phyloP scores from a whole-genome alignment of 129 eudicot species.

The Helianthus annuus region HanXRQr2.0-SUNRISE NC_035446.2:160389371-160389870 shows the following conservation, averaged over 20 bases:
- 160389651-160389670: background rate
- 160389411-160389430: slow-evolving; percentile 70
- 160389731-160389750: slow-evolving; percentile 77
- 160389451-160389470: slow-evolving; percentile 95
- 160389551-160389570: slow-evolving; percentile 39
- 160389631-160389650: slow-evolving; percentile 67
- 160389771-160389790: slow-evolving; percentile 96
- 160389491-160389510: slow-evolving; percentile 30
- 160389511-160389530: background rate
- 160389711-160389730: slow-evolving; percentile 44
- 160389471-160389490: slow-evolving; percentile 96
- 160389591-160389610: slow-evolving; percentile 82
- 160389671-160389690: background rate
- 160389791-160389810: slow-evolving; percentile 71
- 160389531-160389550: slow-evolving; percentile 9
- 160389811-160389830: slow-evolving; percentile 76
- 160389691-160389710: slow-evolving; percentile 17
- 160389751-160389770: slow-evolving; percentile 69
- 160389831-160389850: slow-evolving; percentile 89
- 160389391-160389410: slow-evolving; percentile 49
- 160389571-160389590: slow-evolving; percentile 94
- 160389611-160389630: slow-evolving; percentile 59
- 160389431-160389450: slow-evolving; percentile 78
- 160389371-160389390: slow-evolving; percentile 30
- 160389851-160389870: slow-evolving; percentile 50